Conservation (phyloP, 2,329 filamentous ascomycete species). For the Keithomyces neogunnii region DNA sequence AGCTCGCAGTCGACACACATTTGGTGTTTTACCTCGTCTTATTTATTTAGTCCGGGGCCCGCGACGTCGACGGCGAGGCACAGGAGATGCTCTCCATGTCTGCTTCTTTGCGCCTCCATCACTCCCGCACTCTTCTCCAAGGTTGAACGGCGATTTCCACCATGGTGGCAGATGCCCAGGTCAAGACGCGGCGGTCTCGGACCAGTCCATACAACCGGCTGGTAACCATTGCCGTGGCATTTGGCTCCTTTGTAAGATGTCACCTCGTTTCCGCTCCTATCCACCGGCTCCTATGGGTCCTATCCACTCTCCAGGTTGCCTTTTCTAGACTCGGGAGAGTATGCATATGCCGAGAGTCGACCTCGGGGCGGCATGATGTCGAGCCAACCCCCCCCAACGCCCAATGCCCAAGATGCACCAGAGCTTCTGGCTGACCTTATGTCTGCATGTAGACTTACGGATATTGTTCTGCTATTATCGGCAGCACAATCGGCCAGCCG, state of each 20-base stretch:
- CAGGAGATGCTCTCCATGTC: too few species aligned
- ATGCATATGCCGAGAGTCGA: conserved; percentile 22
- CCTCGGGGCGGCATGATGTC: too few species aligned
- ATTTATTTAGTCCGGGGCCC: too few species aligned
- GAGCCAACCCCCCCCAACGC: too few species aligned
- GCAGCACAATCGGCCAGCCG: conserved; percentile 42
- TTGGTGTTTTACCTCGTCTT: too few species aligned
- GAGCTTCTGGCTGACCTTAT: too few species aligned
- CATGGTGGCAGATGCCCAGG: neutral
- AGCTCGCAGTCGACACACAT: too few species aligned
- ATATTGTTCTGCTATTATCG: conserved; percentile 40
- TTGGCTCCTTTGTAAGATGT: conserved; percentile 22
- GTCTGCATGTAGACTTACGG: conserved; percentile 24
- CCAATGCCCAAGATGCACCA: too few species aligned
- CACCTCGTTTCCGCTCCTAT: neutral
- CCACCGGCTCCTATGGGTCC: neutral
- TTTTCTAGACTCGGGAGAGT: neutral
- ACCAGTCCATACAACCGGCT: conserved; percentile 25
- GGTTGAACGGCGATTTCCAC: too few species aligned
- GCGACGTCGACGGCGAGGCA: too few species aligned
- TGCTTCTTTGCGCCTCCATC: neutral
- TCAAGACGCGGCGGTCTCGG: conserved; percentile 4
- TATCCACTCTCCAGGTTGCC: neutral
- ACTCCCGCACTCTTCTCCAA: neutral
- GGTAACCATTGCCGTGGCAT: conserved; percentile 25